These are phyloP conservation scores for Arabidopsis suecica DNA, from an alignment of 345 rosid species.

Conservation along the genomic window DNA sequence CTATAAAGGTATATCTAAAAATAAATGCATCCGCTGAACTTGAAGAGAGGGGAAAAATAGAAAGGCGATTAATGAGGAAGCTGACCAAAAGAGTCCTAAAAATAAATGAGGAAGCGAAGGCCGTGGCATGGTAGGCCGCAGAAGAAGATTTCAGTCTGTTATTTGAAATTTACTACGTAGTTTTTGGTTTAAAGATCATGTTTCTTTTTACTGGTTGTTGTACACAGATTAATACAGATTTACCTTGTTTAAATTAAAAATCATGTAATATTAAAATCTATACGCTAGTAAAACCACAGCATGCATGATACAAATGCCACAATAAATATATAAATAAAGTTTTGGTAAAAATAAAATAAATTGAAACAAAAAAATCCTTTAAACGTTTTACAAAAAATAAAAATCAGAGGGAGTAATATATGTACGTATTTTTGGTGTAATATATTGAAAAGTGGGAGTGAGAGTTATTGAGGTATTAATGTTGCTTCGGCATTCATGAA, in stretches of 20 bases:
- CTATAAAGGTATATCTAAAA: slow-evolving; percentile 18
- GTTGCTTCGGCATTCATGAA: slow-evolving; percentile 49
- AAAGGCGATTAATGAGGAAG: slow-evolving; percentile 34
- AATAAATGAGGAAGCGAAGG: slow-evolving; percentile 28
- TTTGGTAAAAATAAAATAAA: neutral
- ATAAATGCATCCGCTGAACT: slow-evolving; percentile 28
- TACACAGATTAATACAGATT: neutral
- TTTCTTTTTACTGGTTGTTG: neutral
- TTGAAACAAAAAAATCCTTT: neutral
- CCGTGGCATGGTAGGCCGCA: slow-evolving; percentile 34
- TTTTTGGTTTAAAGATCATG: no score
- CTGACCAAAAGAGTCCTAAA: slow-evolving; percentile 35
- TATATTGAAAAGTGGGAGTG: slow-evolving; percentile 42
- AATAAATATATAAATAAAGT: neutral
- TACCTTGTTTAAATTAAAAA: neutral
- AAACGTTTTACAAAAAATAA: neutral
- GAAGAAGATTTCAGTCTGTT: slow-evolving; percentile 28
- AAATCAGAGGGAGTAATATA: neutral
- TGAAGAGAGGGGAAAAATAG: neutral
- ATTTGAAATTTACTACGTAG: slow-evolving; percentile 2
- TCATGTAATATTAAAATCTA: neutral
- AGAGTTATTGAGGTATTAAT: slow-evolving; percentile 44
- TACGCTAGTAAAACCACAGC: neutral
- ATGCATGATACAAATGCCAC: neutral
- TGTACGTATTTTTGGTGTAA: slow-evolving; percentile 5